phyloP scores from a whole-genome alignment of 208 protist species.

The Leishmania guyanensis region DNA sequence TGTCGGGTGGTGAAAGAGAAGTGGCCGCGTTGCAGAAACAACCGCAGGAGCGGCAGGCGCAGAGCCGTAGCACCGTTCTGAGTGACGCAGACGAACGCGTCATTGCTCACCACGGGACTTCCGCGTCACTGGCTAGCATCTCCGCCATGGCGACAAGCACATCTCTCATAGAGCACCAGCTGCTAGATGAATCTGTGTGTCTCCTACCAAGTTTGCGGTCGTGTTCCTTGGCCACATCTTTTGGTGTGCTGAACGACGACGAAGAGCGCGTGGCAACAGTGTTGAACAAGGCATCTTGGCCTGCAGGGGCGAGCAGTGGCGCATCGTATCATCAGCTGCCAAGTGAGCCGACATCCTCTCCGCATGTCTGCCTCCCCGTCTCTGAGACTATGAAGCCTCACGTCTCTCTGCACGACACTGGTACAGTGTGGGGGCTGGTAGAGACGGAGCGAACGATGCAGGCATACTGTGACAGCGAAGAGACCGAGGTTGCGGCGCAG shows the following conservation, averaged over 20 bases:
- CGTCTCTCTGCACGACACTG: neutral
- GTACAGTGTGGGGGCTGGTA: neutral
- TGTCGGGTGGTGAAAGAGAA: neutral
- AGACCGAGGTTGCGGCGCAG: constrained; percentile 18
- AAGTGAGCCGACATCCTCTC: neutral
- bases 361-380: neutral
- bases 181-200: neutral
- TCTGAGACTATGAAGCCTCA: neutral
- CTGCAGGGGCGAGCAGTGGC: neutral
- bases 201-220: constrained; percentile 4
- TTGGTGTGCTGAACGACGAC: neutral
- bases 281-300: neutral
- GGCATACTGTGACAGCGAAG: constrained; percentile 21
- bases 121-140: neutral
- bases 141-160: neutral
- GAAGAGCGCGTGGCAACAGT: neutral
- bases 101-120: neutral
- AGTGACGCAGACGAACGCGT: too few species aligned
- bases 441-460: constrained; percentile 7
- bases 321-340: neutral
- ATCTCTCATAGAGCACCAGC: neutral
- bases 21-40: neutral
- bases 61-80: neutral
- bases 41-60: neutral
- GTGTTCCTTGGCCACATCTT: constrained; percentile 9